A percentile compares a stretch with the other conserved stretches of the same genome.
These are phyloP conservation scores for Acanthamoeba royreba DNA, from an alignment of 208 protist genomes.

Conservation along the genomic window DNA sequence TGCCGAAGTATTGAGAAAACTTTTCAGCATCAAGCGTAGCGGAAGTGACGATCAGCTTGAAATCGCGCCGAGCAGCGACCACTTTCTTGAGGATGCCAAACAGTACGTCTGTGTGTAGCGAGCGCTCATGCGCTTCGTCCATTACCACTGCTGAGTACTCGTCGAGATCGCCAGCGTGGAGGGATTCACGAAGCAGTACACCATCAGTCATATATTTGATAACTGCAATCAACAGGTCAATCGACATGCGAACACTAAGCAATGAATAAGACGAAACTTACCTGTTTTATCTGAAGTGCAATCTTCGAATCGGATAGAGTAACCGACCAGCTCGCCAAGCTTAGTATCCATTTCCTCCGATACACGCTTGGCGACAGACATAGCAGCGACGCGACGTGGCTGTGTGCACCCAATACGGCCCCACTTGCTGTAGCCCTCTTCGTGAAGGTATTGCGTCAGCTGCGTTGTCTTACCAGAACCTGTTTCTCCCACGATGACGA, in stretches of 20 bases:
- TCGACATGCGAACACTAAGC: not conserved
- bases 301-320: conserved; percentile 82
- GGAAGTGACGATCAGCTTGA: conserved; percentile 99
- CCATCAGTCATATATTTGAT: conserved; percentile 94
- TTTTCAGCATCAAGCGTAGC: conserved; percentile 98
- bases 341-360: conserved; percentile 84
- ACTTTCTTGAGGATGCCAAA: conserved; percentile 93
- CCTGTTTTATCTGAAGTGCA: conserved; percentile 54
- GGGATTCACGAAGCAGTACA: conserved; percentile 85
- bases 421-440: conserved; percentile 76
- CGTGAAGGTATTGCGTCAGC: conserved; percentile 90
- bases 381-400: conserved; percentile 92
- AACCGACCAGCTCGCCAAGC: conserved; percentile 84
- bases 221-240: conserved; percentile 53
- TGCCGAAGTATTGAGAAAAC: conserved; percentile 96
- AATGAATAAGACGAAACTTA: not conserved
- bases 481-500: conserved; percentile 87
- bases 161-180: conserved; percentile 74
- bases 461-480: conserved; percentile 93
- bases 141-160: conserved; percentile 85
- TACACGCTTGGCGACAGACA: conserved; percentile 91
- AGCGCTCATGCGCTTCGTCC: conserved; percentile 93
- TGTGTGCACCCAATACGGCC: conserved; percentile 88
- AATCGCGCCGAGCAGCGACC: conserved; percentile 81
- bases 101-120: conserved; percentile 95